These are phyloP conservation scores for Magnusiomyces ingens DNA, from an alignment of 1,139 yeast species.

Conservation along the genomic window DNA sequence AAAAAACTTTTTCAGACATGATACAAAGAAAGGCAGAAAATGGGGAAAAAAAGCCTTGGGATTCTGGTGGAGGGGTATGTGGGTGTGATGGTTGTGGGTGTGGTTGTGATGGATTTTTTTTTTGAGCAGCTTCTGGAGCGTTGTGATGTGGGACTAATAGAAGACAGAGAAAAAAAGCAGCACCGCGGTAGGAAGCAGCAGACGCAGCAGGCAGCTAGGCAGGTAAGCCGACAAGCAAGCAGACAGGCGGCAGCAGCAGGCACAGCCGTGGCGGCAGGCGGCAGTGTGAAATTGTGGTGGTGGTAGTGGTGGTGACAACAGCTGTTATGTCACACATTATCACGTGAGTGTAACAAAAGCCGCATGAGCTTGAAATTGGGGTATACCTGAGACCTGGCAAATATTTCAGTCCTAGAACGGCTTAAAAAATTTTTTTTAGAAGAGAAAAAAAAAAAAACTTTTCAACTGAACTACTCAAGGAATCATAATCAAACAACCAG, in stretches of 20 bases:
- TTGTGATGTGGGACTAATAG: not conserved
- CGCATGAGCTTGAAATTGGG: too few relatives aligned
- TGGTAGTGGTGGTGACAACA: not conserved
- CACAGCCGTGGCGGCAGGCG: not conserved
- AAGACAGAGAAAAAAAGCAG: too few relatives aligned
- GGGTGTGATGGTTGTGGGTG: not conserved
- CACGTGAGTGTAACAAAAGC: too few relatives aligned
- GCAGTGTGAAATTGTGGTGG: not conserved
- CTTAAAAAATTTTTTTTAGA: not conserved
- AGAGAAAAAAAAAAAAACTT: conserved; percentile 2
- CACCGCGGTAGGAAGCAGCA: too few relatives aligned
- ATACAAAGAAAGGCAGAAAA: not conserved
- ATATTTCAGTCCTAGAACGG: not conserved
- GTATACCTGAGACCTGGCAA: too few relatives aligned
- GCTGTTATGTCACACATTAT: not conserved
- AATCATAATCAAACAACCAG: not conserved
- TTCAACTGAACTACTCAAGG: not conserved
- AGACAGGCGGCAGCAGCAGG: not conserved
- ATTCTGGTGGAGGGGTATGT: not conserved
- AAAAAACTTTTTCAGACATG: conserved; percentile 19
- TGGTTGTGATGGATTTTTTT: not conserved
- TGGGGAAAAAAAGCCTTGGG: not conserved
- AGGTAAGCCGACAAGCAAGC: too few relatives aligned
- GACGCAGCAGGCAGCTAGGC: too few relatives aligned
- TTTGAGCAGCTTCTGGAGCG: not conserved